These are phyloP conservation scores for Voacanga thouarsii DNA, from an alignment of 257 asterid genomes.

Conservation along the genomic window DNA sequence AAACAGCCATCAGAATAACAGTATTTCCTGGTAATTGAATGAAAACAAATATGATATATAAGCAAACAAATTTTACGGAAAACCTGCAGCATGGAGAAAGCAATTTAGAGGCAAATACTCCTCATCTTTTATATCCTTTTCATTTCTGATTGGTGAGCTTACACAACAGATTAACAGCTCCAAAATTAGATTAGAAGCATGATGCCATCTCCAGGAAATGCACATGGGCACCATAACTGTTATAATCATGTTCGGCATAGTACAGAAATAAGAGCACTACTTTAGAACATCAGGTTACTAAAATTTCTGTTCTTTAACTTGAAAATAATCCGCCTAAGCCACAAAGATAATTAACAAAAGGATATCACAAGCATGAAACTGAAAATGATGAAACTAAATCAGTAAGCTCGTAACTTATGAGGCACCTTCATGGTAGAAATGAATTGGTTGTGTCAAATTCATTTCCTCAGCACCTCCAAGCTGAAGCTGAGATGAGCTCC, in stretches of 20 bases:
- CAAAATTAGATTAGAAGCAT: conserved; percentile 36
- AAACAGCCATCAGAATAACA: neutral
- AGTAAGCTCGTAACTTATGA: conserved; percentile 28
- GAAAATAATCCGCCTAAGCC: conserved; percentile 53
- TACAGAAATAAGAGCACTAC: conserved; percentile 37
- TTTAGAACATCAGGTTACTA: conserved; percentile 46
- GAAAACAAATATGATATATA: neutral
- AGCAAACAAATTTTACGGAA: neutral
- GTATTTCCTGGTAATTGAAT: neutral
- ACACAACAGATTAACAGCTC: conserved; percentile 21
- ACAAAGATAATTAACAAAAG: conserved; percentile 41
- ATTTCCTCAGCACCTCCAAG: conserved; percentile 81
- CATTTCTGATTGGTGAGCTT: conserved; percentile 40
- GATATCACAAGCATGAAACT: conserved; percentile 41
- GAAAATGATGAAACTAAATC: conserved; percentile 31
- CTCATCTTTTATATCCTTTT: neutral
- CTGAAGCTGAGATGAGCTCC: conserved; percentile 93
- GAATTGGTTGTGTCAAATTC: conserved; percentile 13
- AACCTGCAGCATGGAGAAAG: conserved; percentile 3
- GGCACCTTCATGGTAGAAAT: conserved; percentile 33
- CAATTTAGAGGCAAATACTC: neutral
- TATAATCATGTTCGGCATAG: conserved; percentile 34
- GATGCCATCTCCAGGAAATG: conserved; percentile 32
- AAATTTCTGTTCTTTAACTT: conserved; percentile 42
- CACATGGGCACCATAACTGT: conserved; percentile 30